Conservation (phyloP, 331 rosid species). For the Acacia pycnantha region DNA sequence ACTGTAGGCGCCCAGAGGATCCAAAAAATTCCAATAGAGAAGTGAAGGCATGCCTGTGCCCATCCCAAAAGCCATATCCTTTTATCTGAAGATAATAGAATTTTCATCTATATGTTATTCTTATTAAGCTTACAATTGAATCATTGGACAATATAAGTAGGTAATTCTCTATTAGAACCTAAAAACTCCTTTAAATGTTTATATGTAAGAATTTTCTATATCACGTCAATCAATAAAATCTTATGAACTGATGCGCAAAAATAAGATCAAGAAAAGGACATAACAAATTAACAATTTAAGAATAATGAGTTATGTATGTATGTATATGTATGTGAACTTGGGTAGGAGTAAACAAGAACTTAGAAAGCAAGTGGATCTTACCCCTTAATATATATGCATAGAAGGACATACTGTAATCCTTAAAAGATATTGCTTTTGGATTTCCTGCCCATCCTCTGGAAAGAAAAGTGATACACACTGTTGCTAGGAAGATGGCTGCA, state of each 20-base stretch:
- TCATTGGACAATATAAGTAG: constrained; percentile 6
- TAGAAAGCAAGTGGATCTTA: constrained; percentile 41
- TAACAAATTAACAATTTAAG: background rate
- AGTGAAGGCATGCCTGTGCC: constrained; percentile 92
- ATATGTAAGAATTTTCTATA: constrained; percentile 6
- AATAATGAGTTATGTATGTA: background rate
- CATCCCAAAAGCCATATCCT: constrained; percentile 88
- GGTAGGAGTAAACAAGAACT: constrained; percentile 22
- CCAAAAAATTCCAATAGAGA: constrained; percentile 83
- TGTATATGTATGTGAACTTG: background rate
- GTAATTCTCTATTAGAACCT: background rate
- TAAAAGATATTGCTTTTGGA: constrained; percentile 45
- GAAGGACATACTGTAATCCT: constrained; percentile 74
- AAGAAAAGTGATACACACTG: constrained; percentile 55
- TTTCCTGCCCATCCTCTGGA: constrained; percentile 65
- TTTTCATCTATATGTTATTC: constrained; percentile 25
- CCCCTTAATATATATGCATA: constrained; percentile 68
- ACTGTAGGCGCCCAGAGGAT: constrained; percentile 94
- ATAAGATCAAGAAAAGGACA: background rate
- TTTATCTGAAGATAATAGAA: constrained; percentile 71
- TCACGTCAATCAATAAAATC: constrained; percentile 2
- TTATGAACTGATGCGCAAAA: background rate
- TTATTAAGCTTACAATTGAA: constrained; percentile 16
- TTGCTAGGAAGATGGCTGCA: constrained; percentile 61
- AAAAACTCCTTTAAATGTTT: constrained; percentile 7